These are phyloP conservation scores for Eimeria sp. DNA, from an alignment of 169 alveolate species.

Conservation along the genomic window DNA sequence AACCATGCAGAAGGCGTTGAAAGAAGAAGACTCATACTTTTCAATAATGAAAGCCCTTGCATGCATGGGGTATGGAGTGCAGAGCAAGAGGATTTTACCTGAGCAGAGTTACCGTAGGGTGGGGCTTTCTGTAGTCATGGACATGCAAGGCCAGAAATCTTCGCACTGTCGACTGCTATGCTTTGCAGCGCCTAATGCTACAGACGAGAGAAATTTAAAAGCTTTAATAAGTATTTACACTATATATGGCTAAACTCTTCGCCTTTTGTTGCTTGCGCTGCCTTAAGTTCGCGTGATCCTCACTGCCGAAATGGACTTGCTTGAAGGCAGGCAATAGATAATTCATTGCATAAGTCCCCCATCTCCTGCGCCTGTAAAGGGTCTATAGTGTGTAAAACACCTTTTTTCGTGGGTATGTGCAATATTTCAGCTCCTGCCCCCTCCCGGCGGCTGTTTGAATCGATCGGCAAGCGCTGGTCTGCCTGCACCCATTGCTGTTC, in stretches of 20 bases:
- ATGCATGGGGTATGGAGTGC: too few species aligned
- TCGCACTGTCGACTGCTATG: background rate
- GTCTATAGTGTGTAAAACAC: background rate
- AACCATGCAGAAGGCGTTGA: background rate
- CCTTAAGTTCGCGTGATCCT: background rate
- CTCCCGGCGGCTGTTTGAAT: background rate
- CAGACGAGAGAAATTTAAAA: background rate
- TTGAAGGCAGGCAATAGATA: background rate
- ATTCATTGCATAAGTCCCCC: background rate
- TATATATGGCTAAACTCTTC: background rate
- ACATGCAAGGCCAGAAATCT: constrained; percentile 9
- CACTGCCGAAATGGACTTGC: background rate
- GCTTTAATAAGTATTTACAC: background rate
- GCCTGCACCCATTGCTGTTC: background rate
- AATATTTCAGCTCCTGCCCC: background rate
- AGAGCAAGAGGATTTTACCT: background rate
- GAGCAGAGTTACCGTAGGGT: background rate
- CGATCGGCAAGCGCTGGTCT: constrained; percentile 11
- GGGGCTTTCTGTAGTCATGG: constrained; percentile 48
- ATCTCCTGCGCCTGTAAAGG: background rate
- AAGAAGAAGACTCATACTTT: background rate
- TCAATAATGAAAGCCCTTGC: background rate
- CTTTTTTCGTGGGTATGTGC: background rate
- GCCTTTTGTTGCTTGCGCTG: background rate
- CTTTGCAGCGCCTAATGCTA: background rate